Percentiles rank a stretch among this genome's conserved stretches.
These are phyloP conservation scores for Aurifilum marmelostoma DNA, from an alignment of 2,329 filamentous ascomycete genomes.

Conservation along the genomic window DNA sequence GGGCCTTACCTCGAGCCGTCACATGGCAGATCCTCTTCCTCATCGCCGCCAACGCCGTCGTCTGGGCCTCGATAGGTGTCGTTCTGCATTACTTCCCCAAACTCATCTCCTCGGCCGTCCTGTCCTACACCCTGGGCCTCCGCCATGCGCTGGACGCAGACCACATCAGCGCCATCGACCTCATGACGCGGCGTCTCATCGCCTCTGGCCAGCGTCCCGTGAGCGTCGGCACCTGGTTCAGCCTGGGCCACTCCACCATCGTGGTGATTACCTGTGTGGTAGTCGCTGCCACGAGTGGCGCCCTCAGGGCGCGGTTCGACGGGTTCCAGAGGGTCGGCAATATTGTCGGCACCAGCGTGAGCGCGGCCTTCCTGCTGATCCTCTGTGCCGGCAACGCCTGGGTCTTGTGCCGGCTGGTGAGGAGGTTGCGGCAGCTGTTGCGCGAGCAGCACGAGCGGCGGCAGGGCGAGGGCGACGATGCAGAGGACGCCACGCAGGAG, in stretches of 20 bases:
- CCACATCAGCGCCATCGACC: slow-evolving; percentile 83
- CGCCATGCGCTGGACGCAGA: slow-evolving; percentile 98
- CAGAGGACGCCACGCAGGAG: slow-evolving; percentile 28
- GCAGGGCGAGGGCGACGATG: slow-evolving; percentile 13
- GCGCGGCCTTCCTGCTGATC: slow-evolving; percentile 79
- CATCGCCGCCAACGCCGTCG: slow-evolving; percentile 52
- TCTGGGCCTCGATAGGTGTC: slow-evolving; percentile 59
- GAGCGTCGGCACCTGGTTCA: slow-evolving; percentile 94
- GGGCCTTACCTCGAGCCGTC: slow-evolving; percentile 38
- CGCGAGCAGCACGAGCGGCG: slow-evolving; percentile 40
- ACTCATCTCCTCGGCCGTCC: slow-evolving; percentile 77
- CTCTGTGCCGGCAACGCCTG: slow-evolving; percentile 84
- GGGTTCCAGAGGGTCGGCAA: slow-evolving; percentile 79
- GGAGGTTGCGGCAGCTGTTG: slow-evolving; percentile 67
- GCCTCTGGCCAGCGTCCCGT: slow-evolving; percentile 84
- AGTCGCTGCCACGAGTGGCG: slow-evolving; percentile 87
- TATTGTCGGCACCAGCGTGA: slow-evolving; percentile 87
- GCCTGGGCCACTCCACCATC: slow-evolving; percentile 89
- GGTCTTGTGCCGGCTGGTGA: slow-evolving; percentile 79
- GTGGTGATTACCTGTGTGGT: slow-evolving; percentile 89
- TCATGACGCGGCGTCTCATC: slow-evolving; percentile 89
- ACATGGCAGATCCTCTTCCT: slow-evolving; percentile 56
- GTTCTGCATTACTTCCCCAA: slow-evolving; percentile 57
- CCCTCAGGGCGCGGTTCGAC: slow-evolving; percentile 79
- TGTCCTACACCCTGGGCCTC: slow-evolving; percentile 86